Evolutionary conservation across 352 stramenopile species (phyloP), one percentile per base, ranked within the genome.

Genomic region (Globisporangium parvum): DNA sequence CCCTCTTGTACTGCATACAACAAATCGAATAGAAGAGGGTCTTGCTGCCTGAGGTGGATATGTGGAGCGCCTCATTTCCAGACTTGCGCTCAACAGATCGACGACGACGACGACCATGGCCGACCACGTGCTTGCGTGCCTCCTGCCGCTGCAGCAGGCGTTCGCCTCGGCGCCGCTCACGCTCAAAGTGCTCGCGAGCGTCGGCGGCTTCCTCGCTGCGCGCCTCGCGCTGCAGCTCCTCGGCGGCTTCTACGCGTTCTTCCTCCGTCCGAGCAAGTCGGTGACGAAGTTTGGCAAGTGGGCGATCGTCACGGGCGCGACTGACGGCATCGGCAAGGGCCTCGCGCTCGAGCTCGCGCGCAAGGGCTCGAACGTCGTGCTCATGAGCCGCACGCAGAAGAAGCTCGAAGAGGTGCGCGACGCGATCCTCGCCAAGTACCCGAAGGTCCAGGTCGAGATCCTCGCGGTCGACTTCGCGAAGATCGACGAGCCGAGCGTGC

Each of bases 251-350:
- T 94, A 88, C 66, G 63, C 69, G 52, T 91, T 91, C 69, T 98
- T 98, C 73, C 62, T 99, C 46, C 94, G 95, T 23, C 95, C 93
- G 41, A 80, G 77, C 47, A 97, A 97, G 65, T 88, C 96, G 64
- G 66, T 98, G 46, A 96, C 91, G 59, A 85, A 85, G 65, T 98
- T 98, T 57, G 97, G 97, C 53, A 79, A 97, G 71, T 99, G 97
- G 94, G 96, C 93, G 33, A 86, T 99, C 42, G 85, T 99, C 48
- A 99, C 96, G 42, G 97, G 96, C 52, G 96, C 96, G 40, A 99
- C 86, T n/a, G 88, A 96, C 60, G 90, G 90, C 63, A 96, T 96
- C 60, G 90, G 88, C 65, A 96, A 97, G 70, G 87, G 83, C 26
- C 86, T 94, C 24, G 87, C 85, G 48, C 78, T 99, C 60, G 91